phyloP scores from a whole-genome alignment of 192 early-diverging fungal species.

The Lobulomyces angularis region DNA sequence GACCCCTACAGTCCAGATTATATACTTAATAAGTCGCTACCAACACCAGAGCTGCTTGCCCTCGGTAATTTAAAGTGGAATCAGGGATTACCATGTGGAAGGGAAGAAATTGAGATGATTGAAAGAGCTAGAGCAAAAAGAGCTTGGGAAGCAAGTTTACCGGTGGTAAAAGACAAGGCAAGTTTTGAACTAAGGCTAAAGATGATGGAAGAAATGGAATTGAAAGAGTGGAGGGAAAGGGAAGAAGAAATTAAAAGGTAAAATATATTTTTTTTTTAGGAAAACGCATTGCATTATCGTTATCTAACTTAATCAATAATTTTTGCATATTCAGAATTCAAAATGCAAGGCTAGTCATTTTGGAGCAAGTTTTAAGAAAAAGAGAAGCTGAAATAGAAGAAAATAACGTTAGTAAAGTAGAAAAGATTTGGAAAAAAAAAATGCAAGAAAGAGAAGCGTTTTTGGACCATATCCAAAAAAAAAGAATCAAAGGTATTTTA shows the following conservation, averaged over 20 bases:
- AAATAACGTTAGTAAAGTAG: slow-evolving; percentile 32
- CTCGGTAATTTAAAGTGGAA: slow-evolving; percentile 39
- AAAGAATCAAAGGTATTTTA: slow-evolving; percentile 33
- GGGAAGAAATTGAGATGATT: slow-evolving; percentile 50
- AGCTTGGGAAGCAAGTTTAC: slow-evolving; percentile 43
- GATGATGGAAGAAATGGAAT: slow-evolving; percentile 58
- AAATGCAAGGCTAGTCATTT: slow-evolving; percentile 31
- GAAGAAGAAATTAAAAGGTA: slow-evolving; percentile 42
- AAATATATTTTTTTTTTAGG: slow-evolving; percentile 2
- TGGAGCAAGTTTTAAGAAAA: slow-evolving; percentile 33
- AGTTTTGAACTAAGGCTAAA: slow-evolving; percentile 36
- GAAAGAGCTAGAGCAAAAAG: slow-evolving; percentile 45
- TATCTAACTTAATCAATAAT: neutral
- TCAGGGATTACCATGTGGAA: slow-evolving; percentile 35
- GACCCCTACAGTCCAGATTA: slow-evolving; percentile 53
- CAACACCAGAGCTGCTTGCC: slow-evolving; percentile 39
- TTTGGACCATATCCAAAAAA: slow-evolving; percentile 31
- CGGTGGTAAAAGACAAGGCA: slow-evolving; percentile 36
- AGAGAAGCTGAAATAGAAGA: slow-evolving; percentile 38
- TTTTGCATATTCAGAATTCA: slow-evolving; percentile 31
- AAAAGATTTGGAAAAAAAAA: slow-evolving; percentile 44
- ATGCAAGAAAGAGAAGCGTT: slow-evolving; percentile 37
- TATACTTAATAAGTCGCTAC: too few species aligned
- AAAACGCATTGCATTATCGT: slow-evolving; percentile 10
- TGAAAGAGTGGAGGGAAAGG: slow-evolving; percentile 45